Conservation (phyloP, 179 eudicot species). For the Patellifolia procumbens region DNA sequence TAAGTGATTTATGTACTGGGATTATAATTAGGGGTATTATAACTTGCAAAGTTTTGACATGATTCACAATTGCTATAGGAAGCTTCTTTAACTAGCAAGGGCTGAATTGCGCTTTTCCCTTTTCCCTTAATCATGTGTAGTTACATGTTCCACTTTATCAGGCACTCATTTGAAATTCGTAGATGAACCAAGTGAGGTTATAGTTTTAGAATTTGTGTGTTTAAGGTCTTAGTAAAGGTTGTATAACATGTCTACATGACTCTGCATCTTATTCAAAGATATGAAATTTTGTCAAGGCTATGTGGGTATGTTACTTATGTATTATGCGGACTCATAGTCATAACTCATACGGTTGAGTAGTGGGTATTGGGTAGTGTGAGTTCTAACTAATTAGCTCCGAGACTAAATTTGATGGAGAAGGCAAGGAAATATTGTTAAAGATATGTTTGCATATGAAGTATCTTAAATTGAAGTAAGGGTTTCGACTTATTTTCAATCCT, state of each 20-base stretch:
- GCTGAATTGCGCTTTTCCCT: background rate
- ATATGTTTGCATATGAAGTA: constrained; percentile 3
- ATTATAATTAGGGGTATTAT: background rate
- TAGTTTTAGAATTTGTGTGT: too few species aligned
- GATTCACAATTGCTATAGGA: background rate
- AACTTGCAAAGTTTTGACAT: background rate
- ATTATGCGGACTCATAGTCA: background rate
- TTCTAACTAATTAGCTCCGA: background rate
- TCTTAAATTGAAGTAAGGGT: background rate
- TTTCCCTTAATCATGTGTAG: background rate
- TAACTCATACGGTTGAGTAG: background rate
- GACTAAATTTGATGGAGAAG: background rate
- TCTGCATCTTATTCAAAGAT: background rate
- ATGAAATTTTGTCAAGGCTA: background rate
- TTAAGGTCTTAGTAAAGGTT: background rate
- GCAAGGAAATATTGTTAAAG: background rate
- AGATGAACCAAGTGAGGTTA: background rate
- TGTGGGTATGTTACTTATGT: too few species aligned
- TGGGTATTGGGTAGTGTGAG: background rate
- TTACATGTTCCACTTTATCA: background rate
- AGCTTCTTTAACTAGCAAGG: background rate
- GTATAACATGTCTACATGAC: background rate
- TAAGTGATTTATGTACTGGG: constrained; percentile 31
- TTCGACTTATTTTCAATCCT: too few species aligned
- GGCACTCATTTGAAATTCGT: background rate